These are phyloP conservation scores for Lizanozyma gosingica DNA, from an alignment of 1,139 yeast genomes.

Conservation along the genomic window DNA sequence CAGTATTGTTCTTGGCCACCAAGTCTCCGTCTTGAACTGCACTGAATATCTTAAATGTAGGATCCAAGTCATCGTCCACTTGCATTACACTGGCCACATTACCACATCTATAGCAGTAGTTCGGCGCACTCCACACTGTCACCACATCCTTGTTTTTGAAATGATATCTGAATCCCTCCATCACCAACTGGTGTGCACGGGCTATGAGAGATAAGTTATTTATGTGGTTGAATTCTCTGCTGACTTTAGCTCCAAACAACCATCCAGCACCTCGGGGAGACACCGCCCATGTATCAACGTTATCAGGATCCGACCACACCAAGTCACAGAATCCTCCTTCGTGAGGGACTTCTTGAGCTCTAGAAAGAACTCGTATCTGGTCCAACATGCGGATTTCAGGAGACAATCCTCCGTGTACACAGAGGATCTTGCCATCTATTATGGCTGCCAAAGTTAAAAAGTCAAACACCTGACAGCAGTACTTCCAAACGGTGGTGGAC, in stretches of 20 bases:
- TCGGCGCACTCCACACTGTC: conserved; percentile 97
- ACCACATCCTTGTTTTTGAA: conserved; percentile 93
- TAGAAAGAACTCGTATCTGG: conserved; percentile 84
- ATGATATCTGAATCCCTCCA: conserved; percentile 97
- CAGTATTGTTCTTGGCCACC: conserved; percentile 54
- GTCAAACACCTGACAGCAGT: conserved; percentile 94
- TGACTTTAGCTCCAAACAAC: conserved; percentile 90
- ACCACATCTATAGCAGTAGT: conserved; percentile 96
- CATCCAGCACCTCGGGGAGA: conserved; percentile 98
- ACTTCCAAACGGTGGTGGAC: conserved; percentile 95
- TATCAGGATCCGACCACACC: conserved; percentile 98
- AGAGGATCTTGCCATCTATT: conserved; percentile 83
- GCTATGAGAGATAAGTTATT: conserved; percentile 84
- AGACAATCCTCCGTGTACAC: conserved; percentile 96
- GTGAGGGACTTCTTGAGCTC: conserved; percentile 99
- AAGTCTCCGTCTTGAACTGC: conserved; percentile 89
- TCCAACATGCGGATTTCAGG: conserved; percentile 97
- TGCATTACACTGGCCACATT: conserved; percentile 98
- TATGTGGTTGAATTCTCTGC: conserved; percentile 88
- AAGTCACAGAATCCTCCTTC: conserved; percentile 98
- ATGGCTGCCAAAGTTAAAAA: conserved; percentile 89
- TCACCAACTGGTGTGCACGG: conserved; percentile 94
- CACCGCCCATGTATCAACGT: conserved; percentile 98
- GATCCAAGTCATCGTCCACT: conserved; percentile 77
- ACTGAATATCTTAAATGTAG: conserved; percentile 86